Evolutionary conservation across 2,329 filamentous ascomycete genomes (phyloP).

Genomic region (Dactylonectria estremocensis): DNA sequence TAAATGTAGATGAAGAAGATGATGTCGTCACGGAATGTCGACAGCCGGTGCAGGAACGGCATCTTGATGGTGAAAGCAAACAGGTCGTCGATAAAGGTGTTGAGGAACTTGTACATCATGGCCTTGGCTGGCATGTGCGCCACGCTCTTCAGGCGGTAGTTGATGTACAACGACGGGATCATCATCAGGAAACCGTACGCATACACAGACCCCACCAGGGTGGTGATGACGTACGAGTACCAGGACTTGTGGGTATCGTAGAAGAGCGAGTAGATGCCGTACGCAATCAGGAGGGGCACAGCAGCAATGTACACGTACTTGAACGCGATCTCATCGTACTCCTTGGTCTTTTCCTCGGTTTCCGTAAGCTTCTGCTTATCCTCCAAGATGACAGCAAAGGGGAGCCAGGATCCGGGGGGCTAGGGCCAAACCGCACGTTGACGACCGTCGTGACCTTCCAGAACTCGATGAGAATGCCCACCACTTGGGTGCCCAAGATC

Average conservation of each 20-base stretch:
- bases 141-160: slow-evolving; percentile 95
- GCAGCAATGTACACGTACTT: slow-evolving; percentile 95
- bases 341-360: slow-evolving; percentile 97
- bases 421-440: slow-evolving; percentile 84
- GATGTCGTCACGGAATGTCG: slow-evolving; percentile 93
- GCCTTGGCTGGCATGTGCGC: slow-evolving; percentile 97
- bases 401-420: slow-evolving; percentile 79
- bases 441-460: slow-evolving; percentile 99
- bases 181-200: slow-evolving; percentile 99
- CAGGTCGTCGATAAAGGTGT: slow-evolving; percentile 98
- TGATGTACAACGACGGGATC: slow-evolving; percentile 98
- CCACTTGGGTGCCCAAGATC: slow-evolving; percentile 93
- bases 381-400: slow-evolving; percentile 88
- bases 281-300: slow-evolving; percentile 90
- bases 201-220: slow-evolving; percentile 95
- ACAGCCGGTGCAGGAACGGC: slow-evolving; percentile 92
- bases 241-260: slow-evolving; percentile 98
- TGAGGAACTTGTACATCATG: slow-evolving; percentile 98
- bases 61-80: slow-evolving; percentile 99
- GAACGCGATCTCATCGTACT: slow-evolving; percentile 98
- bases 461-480: slow-evolving; percentile 78
- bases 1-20: slow-evolving; percentile 99
- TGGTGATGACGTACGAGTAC: slow-evolving; percentile 97
- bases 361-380: slow-evolving; percentile 97
- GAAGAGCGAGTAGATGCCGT: slow-evolving; percentile 90